These are phyloP conservation scores for Fraxinus greggii DNA, from an alignment of 305 asterid species.

Conservation along the genomic window DNA sequence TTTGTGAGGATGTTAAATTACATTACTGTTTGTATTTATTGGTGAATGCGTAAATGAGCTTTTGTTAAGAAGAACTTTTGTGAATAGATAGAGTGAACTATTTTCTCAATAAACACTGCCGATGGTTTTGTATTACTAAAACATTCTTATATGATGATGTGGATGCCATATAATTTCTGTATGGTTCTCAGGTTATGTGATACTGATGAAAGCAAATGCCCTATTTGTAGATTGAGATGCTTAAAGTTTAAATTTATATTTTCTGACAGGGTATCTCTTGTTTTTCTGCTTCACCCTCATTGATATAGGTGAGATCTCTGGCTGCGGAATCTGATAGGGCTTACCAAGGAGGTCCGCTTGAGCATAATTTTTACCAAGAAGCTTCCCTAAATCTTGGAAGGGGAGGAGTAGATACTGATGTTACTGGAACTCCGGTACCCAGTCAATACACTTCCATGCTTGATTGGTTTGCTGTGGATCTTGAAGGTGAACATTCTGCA, in stretches of 20 bases:
- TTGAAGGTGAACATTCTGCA: constrained; percentile 99
- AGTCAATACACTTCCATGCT: constrained; percentile 72
- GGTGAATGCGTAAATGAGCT: background rate
- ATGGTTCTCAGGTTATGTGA: background rate
- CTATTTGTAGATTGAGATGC: constrained; percentile 18
- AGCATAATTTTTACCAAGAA: constrained; percentile 49
- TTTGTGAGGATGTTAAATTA: background rate
- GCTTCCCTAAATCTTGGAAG: constrained; percentile 44
- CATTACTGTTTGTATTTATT: constrained; percentile 9
- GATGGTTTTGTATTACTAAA: background rate
- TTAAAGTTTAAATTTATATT: constrained; percentile 14
- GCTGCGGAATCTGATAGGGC: constrained; percentile 96
- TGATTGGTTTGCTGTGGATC: constrained; percentile 98
- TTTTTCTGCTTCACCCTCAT: constrained; percentile 23
- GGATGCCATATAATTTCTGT: background rate
- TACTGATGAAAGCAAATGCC: constrained; percentile 8
- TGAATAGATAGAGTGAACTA: background rate
- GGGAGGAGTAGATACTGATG: constrained; percentile 52
- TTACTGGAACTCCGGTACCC: constrained; percentile 54
- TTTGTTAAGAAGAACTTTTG: background rate
- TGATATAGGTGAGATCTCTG: constrained; percentile 77
- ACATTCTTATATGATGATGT: background rate
- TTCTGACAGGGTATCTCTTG: constrained; percentile 17
- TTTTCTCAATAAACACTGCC: background rate
- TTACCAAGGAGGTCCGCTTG: constrained; percentile 88